Evolutionary conservation across 495 filamentous ascomycete genomes (phyloP).

Genomic region (Aspergillus diversus): DNA sequence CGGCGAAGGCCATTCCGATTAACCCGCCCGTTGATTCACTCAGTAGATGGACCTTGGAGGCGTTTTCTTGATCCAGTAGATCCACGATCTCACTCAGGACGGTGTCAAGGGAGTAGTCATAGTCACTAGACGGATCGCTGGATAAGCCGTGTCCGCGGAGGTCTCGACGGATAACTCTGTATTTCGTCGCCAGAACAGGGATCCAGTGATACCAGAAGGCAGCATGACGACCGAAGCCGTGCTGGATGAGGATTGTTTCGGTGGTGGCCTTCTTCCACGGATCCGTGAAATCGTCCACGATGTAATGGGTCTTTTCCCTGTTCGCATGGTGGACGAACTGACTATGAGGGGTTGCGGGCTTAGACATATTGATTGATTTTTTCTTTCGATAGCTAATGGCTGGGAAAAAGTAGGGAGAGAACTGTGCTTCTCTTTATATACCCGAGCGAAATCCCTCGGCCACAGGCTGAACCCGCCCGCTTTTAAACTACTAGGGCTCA

Average conservation of each 20-base stretch:
- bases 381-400: background rate
- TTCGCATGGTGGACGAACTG: background rate
- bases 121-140: background rate
- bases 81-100: background rate
- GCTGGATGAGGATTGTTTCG: background rate
- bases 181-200: background rate
- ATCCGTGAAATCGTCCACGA: background rate
- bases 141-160: background rate
- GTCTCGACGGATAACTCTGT: background rate
- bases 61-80: background rate
- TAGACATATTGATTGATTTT: background rate
- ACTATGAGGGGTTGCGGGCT: background rate
- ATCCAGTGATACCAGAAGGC: conserved; percentile 1
- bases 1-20: background rate
- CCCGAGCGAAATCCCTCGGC: no score
- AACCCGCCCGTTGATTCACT: background rate
- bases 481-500: no score
- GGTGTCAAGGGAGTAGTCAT: background rate
- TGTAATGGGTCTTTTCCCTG: background rate
- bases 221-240: background rate
- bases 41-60: background rate
- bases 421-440: no score
- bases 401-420: background rate
- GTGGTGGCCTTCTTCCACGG: background rate
- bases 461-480: no score